Evolutionary conservation across 108 stramenopile genomes (phyloP), one percentile per base, ranked within the genome.

Genomic region (Stephanodiscus minutulus): DNA sequence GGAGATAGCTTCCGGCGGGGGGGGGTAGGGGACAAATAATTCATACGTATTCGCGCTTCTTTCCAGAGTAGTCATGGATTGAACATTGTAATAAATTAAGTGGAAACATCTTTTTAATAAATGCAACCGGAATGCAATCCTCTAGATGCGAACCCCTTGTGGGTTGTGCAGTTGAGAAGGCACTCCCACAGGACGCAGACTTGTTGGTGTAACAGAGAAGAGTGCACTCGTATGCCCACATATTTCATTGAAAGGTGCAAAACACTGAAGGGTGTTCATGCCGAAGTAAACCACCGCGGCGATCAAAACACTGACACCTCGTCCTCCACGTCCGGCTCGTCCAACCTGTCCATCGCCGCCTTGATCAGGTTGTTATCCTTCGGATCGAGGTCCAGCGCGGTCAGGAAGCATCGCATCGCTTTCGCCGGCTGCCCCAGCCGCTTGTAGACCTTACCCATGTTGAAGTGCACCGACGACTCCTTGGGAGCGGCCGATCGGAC

Each of bases 281-380:
- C n/a, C n/a, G n/a, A n/a, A 53, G 12, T 25, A 44, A 53, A 53
- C 25, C 52, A 24, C 9, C 12, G 15, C 57, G 36, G 13, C 44
- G 52, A 52, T 82, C 85, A 94, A 70, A 91, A 90, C 25, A 74
- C 88, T 36, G 82, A 73, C 7, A 79, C 91, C 65, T 93, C 95
- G 52, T 96, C 96, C 39, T 91, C 90, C 7, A 93, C 60, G 62
- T 95, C 96, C 1, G 87, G 87, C 52, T 97, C 93, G 28, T 96
- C 96, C 28, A 98, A 21, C 59, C 59, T 4, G 22, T 68, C 67
- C 67, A 68, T 68, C 12, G 94, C 91, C 8, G 86, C 82, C 64
- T 97, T 98, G 67, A 98, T 96, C 44, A 96, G 73, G 70, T 97
- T 96, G 61, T 88, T 93, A 67, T 94, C 98, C 78, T 98, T 98